Evolutionary conservation across 1,139 yeast genomes (phyloP).

Genomic region (Candida tropicalis): DNA sequence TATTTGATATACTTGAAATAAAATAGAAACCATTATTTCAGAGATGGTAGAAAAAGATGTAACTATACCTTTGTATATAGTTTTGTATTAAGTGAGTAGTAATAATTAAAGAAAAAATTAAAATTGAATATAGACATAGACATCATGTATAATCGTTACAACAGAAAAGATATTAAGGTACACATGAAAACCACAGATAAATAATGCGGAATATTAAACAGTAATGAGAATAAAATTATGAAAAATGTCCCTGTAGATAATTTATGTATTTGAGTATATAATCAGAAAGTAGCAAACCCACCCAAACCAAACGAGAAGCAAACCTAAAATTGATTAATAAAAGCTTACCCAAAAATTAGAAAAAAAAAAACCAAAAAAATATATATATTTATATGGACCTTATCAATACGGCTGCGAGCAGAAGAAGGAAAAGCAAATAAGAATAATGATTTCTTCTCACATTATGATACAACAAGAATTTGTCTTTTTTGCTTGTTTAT

Average conservation of each 20-base stretch:
- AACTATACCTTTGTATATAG: conserved; percentile 1
- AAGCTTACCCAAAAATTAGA: no score
- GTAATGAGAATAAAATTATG: background rate
- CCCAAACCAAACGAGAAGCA: no score
- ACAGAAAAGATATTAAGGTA: no score
- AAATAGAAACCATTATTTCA: no score
- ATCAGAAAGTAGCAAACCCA: background rate
- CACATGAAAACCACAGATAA: background rate
- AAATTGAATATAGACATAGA: background rate
- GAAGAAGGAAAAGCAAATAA: no score
- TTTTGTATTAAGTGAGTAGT: conserved; percentile 1
- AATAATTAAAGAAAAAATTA: background rate
- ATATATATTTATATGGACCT: background rate
- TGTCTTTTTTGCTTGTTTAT: conserved; percentile 96
- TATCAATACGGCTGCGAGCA: background rate
- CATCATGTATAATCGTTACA: background rate
- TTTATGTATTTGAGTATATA: conserved; percentile 1
- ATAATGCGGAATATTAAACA: background rate
- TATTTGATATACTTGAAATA: conserved; percentile 14
- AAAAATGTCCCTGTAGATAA: conserved; percentile 1
- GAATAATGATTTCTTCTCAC: conserved; percentile 31
- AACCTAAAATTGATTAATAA: no score
- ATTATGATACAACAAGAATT: conserved; percentile 91
- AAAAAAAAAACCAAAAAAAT: background rate
- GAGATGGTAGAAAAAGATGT: no score